Base-by-base conservation (phyloP, 371 early-diverging fungal genomes). In the Amoeboradix gromovi region DNA sequence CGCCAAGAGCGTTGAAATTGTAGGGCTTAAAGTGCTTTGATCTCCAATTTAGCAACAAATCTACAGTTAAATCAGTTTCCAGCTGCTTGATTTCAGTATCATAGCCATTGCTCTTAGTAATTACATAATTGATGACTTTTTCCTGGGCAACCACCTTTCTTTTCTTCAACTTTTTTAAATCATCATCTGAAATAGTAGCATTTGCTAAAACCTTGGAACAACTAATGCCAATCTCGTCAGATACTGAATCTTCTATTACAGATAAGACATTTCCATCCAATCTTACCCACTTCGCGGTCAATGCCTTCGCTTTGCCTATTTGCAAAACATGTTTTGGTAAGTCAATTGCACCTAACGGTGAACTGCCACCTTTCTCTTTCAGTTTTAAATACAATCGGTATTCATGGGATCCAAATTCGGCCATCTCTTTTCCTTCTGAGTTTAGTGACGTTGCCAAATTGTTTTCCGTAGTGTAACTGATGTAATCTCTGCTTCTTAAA, bases 1-100 rank as follows among this genome's bases (percentile, higher is more conserved):
- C 81, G 73, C 98, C 96, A 66, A 80, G 79, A 12, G 94, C 87
- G 70, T 90, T 84, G 83, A 99, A 98, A 82, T 99, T 99, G 84
- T 97, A 99, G 75, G 89, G 86, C 78, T 99, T 99, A 84, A 99
- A 95, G 48, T 48, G 48, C 22, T 48, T 48, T 12, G 48, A 48
- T 22, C 22, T 22, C 48, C 48, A 83, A 83, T 80, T 81, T 76
- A 81, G 82, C 70, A 97, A 77, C 94, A 98, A 92, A 66, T 95
- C 98, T 27, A 79, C 78, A 2, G 98, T 97, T 73, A 99, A 82
- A 74, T 99, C 99, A 0, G 94, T 91, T 31, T 87, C 87, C 77
- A 89, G 89, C 78, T 91, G 87, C 72, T 81, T 83, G 31, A 91
- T 75, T 31, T 81, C 83, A 32, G 86, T 81, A 30, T 91, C 83